Evolutionary conservation across 2,329 filamentous ascomycete species (phyloP).

Genomic region (Verticillium dahliae): DNA sequence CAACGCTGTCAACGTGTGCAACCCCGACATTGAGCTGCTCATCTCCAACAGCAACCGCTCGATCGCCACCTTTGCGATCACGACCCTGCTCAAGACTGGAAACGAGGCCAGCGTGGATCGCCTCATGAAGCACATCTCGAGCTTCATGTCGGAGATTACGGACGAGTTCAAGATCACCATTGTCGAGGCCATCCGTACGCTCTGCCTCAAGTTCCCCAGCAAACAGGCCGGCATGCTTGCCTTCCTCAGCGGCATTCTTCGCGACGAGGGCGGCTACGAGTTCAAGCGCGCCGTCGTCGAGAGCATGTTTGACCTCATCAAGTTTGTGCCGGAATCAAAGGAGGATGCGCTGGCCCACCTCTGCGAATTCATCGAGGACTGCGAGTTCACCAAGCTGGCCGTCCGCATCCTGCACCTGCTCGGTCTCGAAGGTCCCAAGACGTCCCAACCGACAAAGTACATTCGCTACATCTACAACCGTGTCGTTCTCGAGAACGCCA

Average conservation of each 20-base stretch:
- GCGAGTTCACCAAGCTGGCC: constrained; percentile 96
- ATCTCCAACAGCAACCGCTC: constrained; percentile 97
- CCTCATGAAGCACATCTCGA: constrained; percentile 96
- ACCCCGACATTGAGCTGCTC: constrained; percentile 92
- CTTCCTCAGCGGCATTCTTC: constrained; percentile 93
- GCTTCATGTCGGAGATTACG: constrained; percentile 98
- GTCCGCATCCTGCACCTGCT: constrained; percentile 92
- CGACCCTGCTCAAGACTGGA: constrained; percentile 93
- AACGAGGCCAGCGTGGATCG: constrained; percentile 96
- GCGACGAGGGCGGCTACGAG: constrained; percentile 95
- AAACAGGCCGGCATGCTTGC: constrained; percentile 98
- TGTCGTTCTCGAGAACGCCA: constrained; percentile 93
- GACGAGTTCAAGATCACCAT: constrained; percentile 99
- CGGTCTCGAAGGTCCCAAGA: constrained; percentile 90
- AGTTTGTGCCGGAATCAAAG: constrained; percentile 88
- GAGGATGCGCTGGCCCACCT: constrained; percentile 83
- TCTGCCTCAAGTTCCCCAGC: constrained; percentile 95
- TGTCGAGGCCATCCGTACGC: constrained; percentile 91
- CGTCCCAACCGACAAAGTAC: constrained; percentile 93
- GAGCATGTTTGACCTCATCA: constrained; percentile 98
- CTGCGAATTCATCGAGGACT: constrained; percentile 99
- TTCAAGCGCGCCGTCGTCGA: constrained; percentile 98
- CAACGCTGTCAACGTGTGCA: constrained; percentile 84
- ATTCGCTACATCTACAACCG: constrained; percentile 99
- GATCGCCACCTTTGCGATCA: constrained; percentile 97